phyloP scores from a whole-genome alignment of 2,329 filamentous ascomycete genomes.

The Colletotrichum sp. region DNA sequence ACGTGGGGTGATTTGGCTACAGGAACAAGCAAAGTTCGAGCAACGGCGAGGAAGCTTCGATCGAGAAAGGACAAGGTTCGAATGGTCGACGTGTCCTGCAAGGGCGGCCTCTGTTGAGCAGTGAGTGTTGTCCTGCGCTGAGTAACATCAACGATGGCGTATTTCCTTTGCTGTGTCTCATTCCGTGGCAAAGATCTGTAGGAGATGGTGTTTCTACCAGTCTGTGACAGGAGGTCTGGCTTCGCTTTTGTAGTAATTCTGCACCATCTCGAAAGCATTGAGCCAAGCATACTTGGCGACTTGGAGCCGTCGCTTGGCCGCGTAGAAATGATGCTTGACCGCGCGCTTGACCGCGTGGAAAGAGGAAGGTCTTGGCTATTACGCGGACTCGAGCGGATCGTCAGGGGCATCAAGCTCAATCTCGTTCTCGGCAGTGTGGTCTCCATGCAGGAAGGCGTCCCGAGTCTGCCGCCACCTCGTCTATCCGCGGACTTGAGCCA shows the following conservation, averaged over 20 bases:
- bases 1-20: neutral
- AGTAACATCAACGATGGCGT: neutral
- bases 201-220: neutral
- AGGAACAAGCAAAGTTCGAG: neutral
- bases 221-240: rapidly evolving
- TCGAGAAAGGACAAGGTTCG: neutral
- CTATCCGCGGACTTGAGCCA: neutral
- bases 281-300: neutral
- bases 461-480: neutral
- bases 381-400: neutral
- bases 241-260: rapidly evolving
- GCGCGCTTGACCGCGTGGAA: neutral
- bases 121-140: neutral
- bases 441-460: neutral
- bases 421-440: neutral
- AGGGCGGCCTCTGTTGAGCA: neutral
- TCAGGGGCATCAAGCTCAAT: neutral
- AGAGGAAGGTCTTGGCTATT: neutral
- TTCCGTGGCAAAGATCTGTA: neutral
- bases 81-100: neutral
- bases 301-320: neutral
- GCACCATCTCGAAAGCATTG: neutral
- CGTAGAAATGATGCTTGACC: neutral
- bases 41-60: neutral
- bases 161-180: rapidly evolving